phyloP scores from a whole-genome alignment of 2,329 filamentous ascomycete species.

The Aurifilum marmelostoma region DNA sequence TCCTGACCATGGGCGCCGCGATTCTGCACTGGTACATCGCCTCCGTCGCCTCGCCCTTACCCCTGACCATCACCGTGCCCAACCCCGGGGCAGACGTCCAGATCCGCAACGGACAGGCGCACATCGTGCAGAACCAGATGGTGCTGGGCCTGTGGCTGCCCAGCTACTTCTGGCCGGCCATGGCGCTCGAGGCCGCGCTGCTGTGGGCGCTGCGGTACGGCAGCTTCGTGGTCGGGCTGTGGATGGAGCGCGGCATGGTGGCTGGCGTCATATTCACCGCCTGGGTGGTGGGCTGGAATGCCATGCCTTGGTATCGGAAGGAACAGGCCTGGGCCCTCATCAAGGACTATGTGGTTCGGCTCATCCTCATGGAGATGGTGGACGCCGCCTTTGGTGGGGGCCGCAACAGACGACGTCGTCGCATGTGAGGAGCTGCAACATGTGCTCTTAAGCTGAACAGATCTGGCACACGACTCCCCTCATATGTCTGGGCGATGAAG shows the following conservation, averaged over 20 bases:
- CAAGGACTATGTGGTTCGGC: slow-evolving; percentile 26
- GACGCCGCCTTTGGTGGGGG: slow-evolving; percentile 25
- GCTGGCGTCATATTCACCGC: slow-evolving; percentile 7
- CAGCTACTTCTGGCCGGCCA: slow-evolving; percentile 24
- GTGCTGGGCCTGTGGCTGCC: slow-evolving; percentile 26
- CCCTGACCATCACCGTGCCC: slow-evolving; percentile 26
- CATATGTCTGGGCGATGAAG: neutral
- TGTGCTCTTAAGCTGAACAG: no score
- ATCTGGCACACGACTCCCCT: neutral
- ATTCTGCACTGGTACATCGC: slow-evolving; percentile 29
- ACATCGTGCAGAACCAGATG: neutral
- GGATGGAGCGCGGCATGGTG: slow-evolving; percentile 5
- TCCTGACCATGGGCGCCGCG: slow-evolving; percentile 23
- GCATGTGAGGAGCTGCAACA: slow-evolving; percentile 8
- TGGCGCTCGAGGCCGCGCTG: slow-evolving; percentile 21
- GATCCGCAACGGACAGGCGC: neutral
- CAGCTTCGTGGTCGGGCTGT: neutral
- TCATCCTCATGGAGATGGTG: slow-evolving; percentile 28
- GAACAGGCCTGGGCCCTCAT: slow-evolving; percentile 26
- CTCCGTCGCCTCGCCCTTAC: slow-evolving; percentile 13
- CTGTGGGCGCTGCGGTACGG: slow-evolving; percentile 19
- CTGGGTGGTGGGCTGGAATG: slow-evolving; percentile 28
- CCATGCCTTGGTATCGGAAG: slow-evolving; percentile 27
- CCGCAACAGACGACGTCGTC: slow-evolving; percentile 20
- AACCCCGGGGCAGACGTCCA: slow-evolving; percentile 14